Evolutionary conservation across 2,329 filamentous ascomycete genomes (phyloP).

Genomic region (Thermothelomyces thermophilus): DNA sequence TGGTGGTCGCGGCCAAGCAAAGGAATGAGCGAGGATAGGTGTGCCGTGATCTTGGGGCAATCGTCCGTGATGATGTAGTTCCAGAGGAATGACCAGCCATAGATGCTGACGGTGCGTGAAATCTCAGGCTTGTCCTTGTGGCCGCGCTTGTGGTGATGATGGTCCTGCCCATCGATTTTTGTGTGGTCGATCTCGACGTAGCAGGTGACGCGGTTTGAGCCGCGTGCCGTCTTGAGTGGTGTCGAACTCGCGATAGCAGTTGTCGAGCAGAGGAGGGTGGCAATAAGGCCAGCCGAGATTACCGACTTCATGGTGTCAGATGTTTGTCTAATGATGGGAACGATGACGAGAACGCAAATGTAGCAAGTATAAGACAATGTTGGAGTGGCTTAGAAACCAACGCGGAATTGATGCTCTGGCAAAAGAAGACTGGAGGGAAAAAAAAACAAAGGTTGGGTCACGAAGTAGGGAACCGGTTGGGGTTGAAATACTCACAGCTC

Average conservation of each 20-base stretch:
- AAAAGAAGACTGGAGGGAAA: background rate
- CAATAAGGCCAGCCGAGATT: slow-evolving; percentile 24
- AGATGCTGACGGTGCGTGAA: slow-evolving; percentile 11
- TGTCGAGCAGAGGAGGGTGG: slow-evolving; percentile 20
- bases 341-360: background rate
- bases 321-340: background rate
- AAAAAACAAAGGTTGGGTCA: background rate
- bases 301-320: slow-evolving; percentile 21
- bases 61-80: slow-evolving; percentile 27
- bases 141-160: slow-evolving; percentile 6
- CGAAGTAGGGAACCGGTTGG: background rate
- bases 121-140: background rate
- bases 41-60: slow-evolving; percentile 19
- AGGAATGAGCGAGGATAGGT: slow-evolving; percentile 28
- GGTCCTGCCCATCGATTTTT: background rate
- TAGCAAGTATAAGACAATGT: slow-evolving; percentile 3
- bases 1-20: slow-evolving; percentile 7
- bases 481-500: background rate
- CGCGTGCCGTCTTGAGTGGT: slow-evolving; percentile 25
- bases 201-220: slow-evolving; percentile 30
- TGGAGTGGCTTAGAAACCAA: slow-evolving; percentile 4
- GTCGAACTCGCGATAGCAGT: slow-evolving; percentile 18
- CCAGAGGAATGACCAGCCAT: slow-evolving; percentile 29
- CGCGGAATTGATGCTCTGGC: slow-evolving; percentile 3
- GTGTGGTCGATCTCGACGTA: slow-evolving; percentile 32